phyloP scores from a whole-genome alignment of 2,329 filamentous ascomycete species.

The Neofusicoccum kwambonambiense region DNA sequence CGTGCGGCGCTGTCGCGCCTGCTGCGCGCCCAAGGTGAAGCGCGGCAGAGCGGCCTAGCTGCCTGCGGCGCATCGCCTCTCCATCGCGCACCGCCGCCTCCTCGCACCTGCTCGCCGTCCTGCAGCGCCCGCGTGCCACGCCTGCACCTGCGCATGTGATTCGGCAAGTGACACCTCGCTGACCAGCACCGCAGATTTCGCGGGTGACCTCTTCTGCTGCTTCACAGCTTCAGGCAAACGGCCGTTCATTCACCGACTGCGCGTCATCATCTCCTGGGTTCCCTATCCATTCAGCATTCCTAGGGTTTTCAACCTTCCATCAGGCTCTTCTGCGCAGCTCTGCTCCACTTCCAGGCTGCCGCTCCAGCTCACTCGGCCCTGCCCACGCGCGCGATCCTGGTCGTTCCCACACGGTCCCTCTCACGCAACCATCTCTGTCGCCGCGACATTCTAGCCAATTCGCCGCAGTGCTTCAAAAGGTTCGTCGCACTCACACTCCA shows the following conservation, averaged over 20 bases:
- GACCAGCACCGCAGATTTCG: conserved; percentile 30
- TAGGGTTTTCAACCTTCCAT: conserved; percentile 13
- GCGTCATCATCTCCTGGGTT: conserved; percentile 29
- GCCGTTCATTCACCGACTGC: conserved; percentile 34
- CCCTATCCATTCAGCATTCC: conserved; percentile 22
- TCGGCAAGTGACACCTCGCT: conserved; percentile 26
- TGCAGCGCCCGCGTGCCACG: conserved; percentile 28
- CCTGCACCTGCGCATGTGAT: conserved; percentile 31
- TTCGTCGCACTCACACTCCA: conserved; percentile 23
- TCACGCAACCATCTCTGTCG: background rate
- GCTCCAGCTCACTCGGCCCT: conserved; percentile 19
- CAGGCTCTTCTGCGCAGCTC: conserved; percentile 25
- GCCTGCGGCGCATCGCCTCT: conserved; percentile 7
- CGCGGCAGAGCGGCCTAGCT: background rate
- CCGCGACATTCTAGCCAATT: conserved; percentile 13
- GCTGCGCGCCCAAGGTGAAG: background rate
- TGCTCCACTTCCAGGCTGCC: conserved; percentile 22
- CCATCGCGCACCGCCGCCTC: conserved; percentile 1
- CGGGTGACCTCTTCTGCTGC: conserved; percentile 26
- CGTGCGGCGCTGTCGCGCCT: background rate
- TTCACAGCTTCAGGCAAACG: conserved; percentile 27
- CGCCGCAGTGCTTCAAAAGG: conserved; percentile 3
- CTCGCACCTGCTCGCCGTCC: background rate
- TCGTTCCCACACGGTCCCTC: conserved; percentile 6
- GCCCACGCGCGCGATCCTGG: conserved; percentile 25